Conservation (phyloP, 1,139 yeast species). For the Geotrichum siamense region DNA sequence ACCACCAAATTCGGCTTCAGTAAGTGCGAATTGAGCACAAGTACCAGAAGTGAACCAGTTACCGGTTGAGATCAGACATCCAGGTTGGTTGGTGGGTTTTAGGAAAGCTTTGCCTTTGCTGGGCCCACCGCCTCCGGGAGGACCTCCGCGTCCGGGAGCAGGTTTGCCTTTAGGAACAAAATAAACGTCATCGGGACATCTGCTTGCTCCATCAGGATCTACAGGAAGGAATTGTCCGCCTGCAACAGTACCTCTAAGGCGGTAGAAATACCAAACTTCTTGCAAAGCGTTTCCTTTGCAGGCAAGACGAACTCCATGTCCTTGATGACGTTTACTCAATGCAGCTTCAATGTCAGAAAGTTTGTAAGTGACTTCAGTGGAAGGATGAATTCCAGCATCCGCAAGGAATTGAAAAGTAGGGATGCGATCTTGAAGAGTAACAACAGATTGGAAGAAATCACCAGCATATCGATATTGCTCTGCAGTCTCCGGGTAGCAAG, state of each 20-base stretch:
- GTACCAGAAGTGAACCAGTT: conserved; percentile 78
- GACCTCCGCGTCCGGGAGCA: conserved; percentile 34
- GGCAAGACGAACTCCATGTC: conserved; percentile 44
- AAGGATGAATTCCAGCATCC: conserved; percentile 64
- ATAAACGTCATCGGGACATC: conserved; percentile 62
- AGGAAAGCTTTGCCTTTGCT: conserved; percentile 40
- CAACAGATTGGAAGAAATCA: conserved; percentile 67
- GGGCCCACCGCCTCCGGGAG: conserved; percentile 23
- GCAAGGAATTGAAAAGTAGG: conserved; percentile 67
- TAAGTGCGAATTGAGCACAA: conserved; percentile 65
- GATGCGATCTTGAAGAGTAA: conserved; percentile 52
- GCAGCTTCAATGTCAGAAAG: conserved; percentile 59
- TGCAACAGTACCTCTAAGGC: conserved; percentile 65
- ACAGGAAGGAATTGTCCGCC: conserved; percentile 60
- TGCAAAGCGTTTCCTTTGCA: conserved; percentile 64
- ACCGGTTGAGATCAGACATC: conserved; percentile 81
- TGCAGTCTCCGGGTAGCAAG: conserved; percentile 47
- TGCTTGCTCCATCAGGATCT: conserved; percentile 48
- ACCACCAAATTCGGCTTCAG: conserved; percentile 64
- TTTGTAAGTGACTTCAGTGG: conserved; percentile 53
- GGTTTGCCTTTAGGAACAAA: conserved; percentile 60
- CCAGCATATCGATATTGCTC: conserved; percentile 55
- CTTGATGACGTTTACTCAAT: conserved; percentile 40
- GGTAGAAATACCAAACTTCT: conserved; percentile 88
- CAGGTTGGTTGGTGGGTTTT: conserved; percentile 49